Evolutionary conservation across 495 filamentous ascomycete species (phyloP), one percentile per base, ranked within the genome.

Genomic region (Aspergillus campestris): DNA sequence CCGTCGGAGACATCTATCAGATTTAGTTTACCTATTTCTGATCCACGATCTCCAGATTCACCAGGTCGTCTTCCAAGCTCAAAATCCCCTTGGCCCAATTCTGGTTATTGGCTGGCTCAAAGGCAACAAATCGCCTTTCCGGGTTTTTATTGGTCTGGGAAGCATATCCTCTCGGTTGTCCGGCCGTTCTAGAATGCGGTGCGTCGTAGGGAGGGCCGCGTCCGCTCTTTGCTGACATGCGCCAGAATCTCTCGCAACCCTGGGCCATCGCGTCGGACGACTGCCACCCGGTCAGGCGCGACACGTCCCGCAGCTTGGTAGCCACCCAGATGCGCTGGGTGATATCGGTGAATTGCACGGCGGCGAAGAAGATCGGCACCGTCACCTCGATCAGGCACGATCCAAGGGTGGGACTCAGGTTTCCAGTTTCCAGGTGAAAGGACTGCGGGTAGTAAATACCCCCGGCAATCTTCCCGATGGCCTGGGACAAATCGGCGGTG

Each of bases 171-270:
- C 18, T 24, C 18, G 18, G 18, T 24, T 24, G 18, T 24, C 18
- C 18, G 18, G 18, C 2, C 18, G 18, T 24, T 4, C 18, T 24
- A 24, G 18, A 24, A 24, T 24, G 18, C 18, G 18, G 18, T 24
- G 18, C 18, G 18, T 66, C 54, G 60, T 92, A 95, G 9, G 78
- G 78, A 12, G 89, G 89, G 0, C 89, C 91, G 7, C 77, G 74
- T 3, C 87, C 87, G 47, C 81, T 62, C 44, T 79, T 74, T 0
- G 79, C 84, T 8, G 83, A 78, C 49, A 78, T 80, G 35, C 77
- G 70, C 92, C 92, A 98, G 5, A 81, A 75, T 9, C 75, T 79
- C 60, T 96, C 89, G 62, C 88, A 95, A 3, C 89, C 89, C 37
- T 75, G 63, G 8, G 87, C 85, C 45, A 96, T 88, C 31, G 87